Percentiles rank a stretch among this genome's conserved stretches.
These are phyloP conservation scores for Beauveria brongniartii DNA, from an alignment of 2,329 filamentous ascomycete species.

Conservation along the genomic window DNA sequence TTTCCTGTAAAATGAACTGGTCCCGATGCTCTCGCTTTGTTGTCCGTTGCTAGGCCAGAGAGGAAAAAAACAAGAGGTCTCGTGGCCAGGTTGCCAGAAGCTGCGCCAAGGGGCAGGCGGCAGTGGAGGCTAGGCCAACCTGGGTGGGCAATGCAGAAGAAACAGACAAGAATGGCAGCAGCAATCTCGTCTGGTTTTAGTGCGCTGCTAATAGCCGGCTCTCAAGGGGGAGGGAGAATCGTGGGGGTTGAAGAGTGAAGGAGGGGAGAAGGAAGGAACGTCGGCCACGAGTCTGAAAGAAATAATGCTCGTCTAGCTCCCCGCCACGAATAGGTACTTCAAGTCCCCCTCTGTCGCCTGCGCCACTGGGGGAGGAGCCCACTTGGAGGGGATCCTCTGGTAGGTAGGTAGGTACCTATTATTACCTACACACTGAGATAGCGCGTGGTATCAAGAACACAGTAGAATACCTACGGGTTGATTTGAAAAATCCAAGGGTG, in stretches of 20 bases:
- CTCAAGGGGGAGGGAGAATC: neutral
- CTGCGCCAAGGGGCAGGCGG: neutral
- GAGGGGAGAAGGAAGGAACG: neutral
- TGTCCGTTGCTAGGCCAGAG: neutral
- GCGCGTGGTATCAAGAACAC: too few species aligned
- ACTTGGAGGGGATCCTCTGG: too few species aligned
- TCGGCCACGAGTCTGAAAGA: neutral
- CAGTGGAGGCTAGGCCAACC: neutral
- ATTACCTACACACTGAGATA: too few species aligned
- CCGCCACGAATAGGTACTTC: neutral
- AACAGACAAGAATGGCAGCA: neutral
- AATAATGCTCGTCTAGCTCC: neutral
- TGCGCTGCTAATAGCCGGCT: neutral
- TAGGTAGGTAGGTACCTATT: too few species aligned
- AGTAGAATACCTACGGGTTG: too few species aligned
- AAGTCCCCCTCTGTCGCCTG: too few species aligned
- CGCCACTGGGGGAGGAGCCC: too few species aligned
- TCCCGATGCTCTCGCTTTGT: neutral
- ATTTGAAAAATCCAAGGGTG: too few species aligned
- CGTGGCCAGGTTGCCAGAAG: conserved; percentile 3
- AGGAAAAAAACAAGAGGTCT: conserved; percentile 3
- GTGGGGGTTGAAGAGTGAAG: neutral
- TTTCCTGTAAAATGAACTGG: neutral
- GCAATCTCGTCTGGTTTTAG: neutral
- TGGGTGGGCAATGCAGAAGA: neutral